Conservation (phyloP, 176 grass and related monocot species). For the Hordeum marinum region DNA sequence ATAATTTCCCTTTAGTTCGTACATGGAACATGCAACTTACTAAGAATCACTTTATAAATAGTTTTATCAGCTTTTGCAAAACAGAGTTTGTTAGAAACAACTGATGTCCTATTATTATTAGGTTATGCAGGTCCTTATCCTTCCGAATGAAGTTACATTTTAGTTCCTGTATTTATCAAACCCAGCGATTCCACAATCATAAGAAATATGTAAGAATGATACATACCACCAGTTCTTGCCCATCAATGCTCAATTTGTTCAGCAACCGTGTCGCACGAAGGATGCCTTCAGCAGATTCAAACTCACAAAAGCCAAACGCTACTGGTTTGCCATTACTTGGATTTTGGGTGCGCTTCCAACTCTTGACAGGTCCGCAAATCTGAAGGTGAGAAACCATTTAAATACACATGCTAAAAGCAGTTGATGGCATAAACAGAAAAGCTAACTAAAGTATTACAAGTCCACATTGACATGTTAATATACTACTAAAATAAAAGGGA, state of each 20-base stretch:
- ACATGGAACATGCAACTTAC: slow-evolving; percentile 10
- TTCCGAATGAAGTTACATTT: not conserved
- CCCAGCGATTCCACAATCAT: not conserved
- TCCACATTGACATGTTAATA: not conserved
- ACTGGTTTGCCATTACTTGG: slow-evolving; percentile 85
- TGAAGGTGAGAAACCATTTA: slow-evolving; percentile 35
- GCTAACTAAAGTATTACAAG: not conserved
- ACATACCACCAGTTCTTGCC: slow-evolving; percentile 90
- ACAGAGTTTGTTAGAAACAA: not conserved
- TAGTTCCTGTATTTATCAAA: not conserved
- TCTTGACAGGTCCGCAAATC: slow-evolving; percentile 95
- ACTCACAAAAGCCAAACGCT: slow-evolving; percentile 97
- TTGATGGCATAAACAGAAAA: slow-evolving; percentile 8
- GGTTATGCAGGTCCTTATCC: not conserved
- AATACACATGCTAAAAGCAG: not conserved
- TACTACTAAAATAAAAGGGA: not conserved
- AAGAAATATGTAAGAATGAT: slow-evolving; percentile 6
- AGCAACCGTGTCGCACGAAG: slow-evolving; percentile 84
- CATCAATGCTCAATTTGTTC: slow-evolving; percentile 87
- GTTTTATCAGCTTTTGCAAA: not conserved
- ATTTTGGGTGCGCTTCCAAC: slow-evolving; percentile 95
- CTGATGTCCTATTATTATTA: not conserved
- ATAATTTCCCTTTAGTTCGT: not conserved
- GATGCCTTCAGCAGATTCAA: slow-evolving; percentile 95
- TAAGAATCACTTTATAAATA: not conserved